These are phyloP conservation scores for Hylodesmum podocarpum DNA, from an alignment of 306 rosid genomes.

Conservation along the genomic window DNA sequence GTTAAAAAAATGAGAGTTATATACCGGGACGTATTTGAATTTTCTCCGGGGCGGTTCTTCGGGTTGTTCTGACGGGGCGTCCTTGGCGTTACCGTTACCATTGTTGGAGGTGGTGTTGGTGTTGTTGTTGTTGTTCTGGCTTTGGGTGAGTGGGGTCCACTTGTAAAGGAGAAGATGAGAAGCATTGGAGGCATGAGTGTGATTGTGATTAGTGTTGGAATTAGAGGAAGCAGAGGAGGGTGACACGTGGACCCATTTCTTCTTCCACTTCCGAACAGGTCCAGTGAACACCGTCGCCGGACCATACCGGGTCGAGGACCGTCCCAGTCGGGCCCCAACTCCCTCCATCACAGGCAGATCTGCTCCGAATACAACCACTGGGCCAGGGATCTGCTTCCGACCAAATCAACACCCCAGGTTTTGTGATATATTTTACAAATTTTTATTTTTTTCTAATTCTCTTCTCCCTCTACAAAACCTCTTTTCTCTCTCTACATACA, in stretches of 20 bases:
- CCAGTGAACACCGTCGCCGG: constrained; percentile 97
- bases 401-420: neutral
- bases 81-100: constrained; percentile 28
- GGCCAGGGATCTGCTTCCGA: constrained; percentile 46
- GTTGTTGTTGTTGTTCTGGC: constrained; percentile 46
- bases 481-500: constrained; percentile 4
- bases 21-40: constrained; percentile 94
- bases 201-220: constrained; percentile 37
- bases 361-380: neutral
- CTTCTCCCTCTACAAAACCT: neutral
- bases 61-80: constrained; percentile 20
- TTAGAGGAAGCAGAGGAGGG: constrained; percentile 50
- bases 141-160: constrained; percentile 88
- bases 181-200: constrained; percentile 46
- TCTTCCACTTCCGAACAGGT: constrained; percentile 98
- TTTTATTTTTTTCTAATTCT: neutral
- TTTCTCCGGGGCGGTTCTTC: constrained; percentile 88
- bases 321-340: constrained; percentile 95
- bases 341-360: constrained; percentile 74
- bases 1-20: neutral
- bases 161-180: constrained; percentile 82
- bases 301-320: constrained; percentile 94
- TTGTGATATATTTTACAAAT: neutral
- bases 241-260: constrained; percentile 92
- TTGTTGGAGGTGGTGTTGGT: neutral